These are phyloP conservation scores for Przewalskia tangutica DNA, from an alignment of 257 asterid species.

Conservation along the genomic window DNA sequence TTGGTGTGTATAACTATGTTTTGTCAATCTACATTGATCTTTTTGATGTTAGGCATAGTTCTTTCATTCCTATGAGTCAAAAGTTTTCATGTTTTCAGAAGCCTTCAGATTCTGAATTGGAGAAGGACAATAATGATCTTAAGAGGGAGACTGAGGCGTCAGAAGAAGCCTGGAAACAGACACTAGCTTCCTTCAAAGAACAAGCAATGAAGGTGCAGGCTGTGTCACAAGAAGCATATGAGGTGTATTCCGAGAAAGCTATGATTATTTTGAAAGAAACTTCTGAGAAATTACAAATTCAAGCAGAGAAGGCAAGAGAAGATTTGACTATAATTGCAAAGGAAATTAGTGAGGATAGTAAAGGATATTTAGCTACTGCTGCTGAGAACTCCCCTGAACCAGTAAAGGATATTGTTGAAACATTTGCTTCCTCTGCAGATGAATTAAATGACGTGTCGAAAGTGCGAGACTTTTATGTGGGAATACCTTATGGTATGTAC, in stretches of 20 bases:
- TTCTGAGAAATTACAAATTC: constrained; percentile 65
- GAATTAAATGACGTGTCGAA: constrained; percentile 53
- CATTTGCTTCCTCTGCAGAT: constrained; percentile 56
- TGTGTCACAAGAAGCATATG: constrained; percentile 68
- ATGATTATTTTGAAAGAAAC: constrained; percentile 49
- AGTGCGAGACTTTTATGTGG: constrained; percentile 70
- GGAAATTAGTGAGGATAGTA: constrained; percentile 71
- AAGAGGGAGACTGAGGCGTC: constrained; percentile 40
- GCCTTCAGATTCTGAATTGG: constrained; percentile 47
- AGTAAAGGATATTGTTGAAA: constrained; percentile 71
- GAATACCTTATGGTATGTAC: constrained; percentile 81
- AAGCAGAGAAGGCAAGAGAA: constrained; percentile 69
- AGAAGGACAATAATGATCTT: constrained; percentile 33
- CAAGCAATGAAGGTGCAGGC: constrained; percentile 69
- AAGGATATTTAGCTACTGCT: constrained; percentile 51
- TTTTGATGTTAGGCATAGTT: background rate
- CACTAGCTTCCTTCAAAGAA: constrained; percentile 60
- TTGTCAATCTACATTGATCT: background rate
- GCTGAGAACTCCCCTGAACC: constrained; percentile 73
- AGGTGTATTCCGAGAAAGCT: constrained; percentile 62
- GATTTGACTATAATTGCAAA: constrained; percentile 52
- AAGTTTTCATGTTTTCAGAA: constrained; percentile 27
- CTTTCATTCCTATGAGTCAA: background rate
- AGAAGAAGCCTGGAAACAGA: constrained; percentile 71
- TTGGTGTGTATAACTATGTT: background rate